A percentile compares a stretch with the other conserved stretches of the same genome.
Conservation (phyloP, 768 basidiomycete species). For the Psilocybe azurescens region DNA sequence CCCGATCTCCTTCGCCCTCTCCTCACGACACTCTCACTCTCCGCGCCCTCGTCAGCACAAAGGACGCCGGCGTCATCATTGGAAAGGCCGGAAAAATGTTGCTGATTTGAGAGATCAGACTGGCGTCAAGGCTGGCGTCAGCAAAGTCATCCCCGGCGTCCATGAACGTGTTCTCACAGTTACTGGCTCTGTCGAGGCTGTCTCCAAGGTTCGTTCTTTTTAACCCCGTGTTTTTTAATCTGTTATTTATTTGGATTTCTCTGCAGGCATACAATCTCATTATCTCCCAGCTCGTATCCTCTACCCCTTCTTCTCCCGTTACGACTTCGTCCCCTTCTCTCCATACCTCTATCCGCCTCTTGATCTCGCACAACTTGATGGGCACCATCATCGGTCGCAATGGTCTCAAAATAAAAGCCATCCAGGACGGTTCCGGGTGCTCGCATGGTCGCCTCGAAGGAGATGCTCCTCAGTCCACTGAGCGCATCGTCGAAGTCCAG, state of each 20-base stretch:
- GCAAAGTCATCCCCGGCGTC: constrained; percentile 97
- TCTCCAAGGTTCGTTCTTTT: constrained; percentile 74
- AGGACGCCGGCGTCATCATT: constrained; percentile 97
- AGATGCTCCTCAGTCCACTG: constrained; percentile 99
- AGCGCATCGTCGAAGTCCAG: constrained; percentile 98
- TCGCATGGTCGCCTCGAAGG: constrained; percentile 98
- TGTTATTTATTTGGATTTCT: constrained; percentile 19
- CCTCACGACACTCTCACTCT: constrained; percentile 83
- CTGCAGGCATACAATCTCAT: constrained; percentile 92
- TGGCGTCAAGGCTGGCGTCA: constrained; percentile 98
- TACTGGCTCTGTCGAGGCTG: constrained; percentile 89
- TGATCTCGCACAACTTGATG: constrained; percentile 99
- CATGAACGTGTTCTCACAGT: constrained; percentile 98
- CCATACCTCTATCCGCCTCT: constrained; percentile 92
- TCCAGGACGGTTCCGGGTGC: constrained; percentile 96
- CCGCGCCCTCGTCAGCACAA: constrained; percentile 94
- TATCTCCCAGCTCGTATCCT: constrained; percentile 86
- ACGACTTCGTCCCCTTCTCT: constrained; percentile 72
- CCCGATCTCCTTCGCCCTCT: constrained; percentile 77
- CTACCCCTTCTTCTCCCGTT: constrained; percentile 75
- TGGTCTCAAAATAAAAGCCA: constrained; percentile 98
- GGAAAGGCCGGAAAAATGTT: constrained; percentile 96
- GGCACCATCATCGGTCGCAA: constrained; percentile 96
- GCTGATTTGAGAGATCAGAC: constrained; percentile 95
- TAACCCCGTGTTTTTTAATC: constrained; percentile 12